A percentile compares a stretch with the other conserved stretches of the same genome.
These are phyloP conservation scores for Fusarium humuli DNA, from an alignment of 2,329 filamentous ascomycete genomes.

Conservation along the genomic window DNA sequence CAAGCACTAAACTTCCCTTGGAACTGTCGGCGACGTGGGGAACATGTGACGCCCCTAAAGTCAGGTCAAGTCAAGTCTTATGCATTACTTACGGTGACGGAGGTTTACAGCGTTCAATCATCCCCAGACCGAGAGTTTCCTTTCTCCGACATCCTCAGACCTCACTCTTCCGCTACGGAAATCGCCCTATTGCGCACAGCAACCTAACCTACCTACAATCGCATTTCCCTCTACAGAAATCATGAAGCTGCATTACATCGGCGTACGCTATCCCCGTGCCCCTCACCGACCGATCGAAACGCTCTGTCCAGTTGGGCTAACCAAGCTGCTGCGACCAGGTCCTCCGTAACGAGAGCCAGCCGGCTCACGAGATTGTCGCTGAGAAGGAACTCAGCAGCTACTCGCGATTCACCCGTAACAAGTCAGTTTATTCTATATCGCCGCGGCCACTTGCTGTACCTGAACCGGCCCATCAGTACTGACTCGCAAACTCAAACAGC, in stretches of 20 bases:
- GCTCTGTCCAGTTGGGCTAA: conserved; percentile 38
- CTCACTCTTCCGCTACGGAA: not conserved
- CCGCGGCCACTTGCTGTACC: not conserved
- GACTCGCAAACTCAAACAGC: conserved; percentile 43
- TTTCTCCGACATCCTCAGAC: conserved; percentile 24
- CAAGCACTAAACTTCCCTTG: conserved; percentile 32
- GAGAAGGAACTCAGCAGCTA: conserved; percentile 84
- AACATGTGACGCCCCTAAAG: conserved; percentile 45
- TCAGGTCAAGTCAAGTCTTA: conserved; percentile 2
- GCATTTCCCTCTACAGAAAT: conserved; percentile 48
- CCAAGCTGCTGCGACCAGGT: conserved; percentile 65
- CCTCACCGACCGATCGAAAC: conserved; percentile 44
- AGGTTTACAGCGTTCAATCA: conserved; percentile 29
- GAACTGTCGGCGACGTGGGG: conserved; percentile 43
- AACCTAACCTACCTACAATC: not conserved
- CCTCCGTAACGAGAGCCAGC: conserved; percentile 81
- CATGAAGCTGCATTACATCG: conserved; percentile 92
- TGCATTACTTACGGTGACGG: conserved; percentile 34
- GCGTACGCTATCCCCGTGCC: conserved; percentile 66
- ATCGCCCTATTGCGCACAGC: not conserved
- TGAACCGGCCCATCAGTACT: conserved; percentile 1
- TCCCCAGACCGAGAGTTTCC: conserved; percentile 17
- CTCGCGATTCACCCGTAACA: conserved; percentile 81
- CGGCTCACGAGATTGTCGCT: conserved; percentile 79
- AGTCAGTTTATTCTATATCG: conserved; percentile 59